Conservation (phyloP, 1,284 basidiomycete species). For the Heterobasidion irregulare region DNA sequence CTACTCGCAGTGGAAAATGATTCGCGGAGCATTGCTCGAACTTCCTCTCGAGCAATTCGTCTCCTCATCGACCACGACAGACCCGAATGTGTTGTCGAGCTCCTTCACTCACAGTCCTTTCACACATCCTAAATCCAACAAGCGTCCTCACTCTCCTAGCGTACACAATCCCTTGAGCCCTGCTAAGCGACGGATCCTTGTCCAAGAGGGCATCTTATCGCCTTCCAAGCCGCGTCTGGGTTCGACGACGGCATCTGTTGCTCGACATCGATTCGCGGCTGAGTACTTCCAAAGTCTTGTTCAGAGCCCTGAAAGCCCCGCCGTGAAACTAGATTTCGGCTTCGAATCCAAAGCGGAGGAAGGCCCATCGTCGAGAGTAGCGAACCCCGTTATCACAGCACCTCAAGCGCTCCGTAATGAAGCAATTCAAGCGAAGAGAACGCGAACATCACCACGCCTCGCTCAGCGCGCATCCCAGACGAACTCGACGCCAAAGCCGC, state of each 20-base stretch:
- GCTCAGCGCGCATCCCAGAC: not conserved
- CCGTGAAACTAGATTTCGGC: slow-evolving; percentile 44
- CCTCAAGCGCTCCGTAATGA: not conserved
- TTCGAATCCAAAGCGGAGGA: not conserved
- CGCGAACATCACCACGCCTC: not conserved
- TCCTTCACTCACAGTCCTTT: slow-evolving; percentile 10
- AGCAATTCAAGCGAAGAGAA: not conserved
- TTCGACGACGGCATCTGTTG: slow-evolving; percentile 13
- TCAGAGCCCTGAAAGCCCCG: slow-evolving; percentile 29
- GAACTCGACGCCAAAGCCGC: not conserved
- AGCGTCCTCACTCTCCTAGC: slow-evolving; percentile 50
- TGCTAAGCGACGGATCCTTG: slow-evolving; percentile 61
- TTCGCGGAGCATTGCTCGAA: slow-evolving; percentile 38
- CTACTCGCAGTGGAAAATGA: not conserved
- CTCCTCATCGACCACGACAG: slow-evolving; percentile 11
- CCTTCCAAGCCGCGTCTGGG: slow-evolving; percentile 26
- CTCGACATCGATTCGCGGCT: slow-evolving; percentile 13
- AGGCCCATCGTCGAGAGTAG: not conserved
- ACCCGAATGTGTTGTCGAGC: slow-evolving; percentile 5
- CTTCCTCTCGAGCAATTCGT: slow-evolving; percentile 50
- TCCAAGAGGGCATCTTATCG: slow-evolving; percentile 41
- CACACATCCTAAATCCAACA: slow-evolving; percentile 23
- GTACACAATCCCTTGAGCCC: slow-evolving; percentile 42
- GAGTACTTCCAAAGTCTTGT: slow-evolving; percentile 23
- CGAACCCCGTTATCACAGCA: not conserved